Evolutionary conservation across 768 basidiomycete species (phyloP).

Genomic region (Mycena maculata): DNA sequence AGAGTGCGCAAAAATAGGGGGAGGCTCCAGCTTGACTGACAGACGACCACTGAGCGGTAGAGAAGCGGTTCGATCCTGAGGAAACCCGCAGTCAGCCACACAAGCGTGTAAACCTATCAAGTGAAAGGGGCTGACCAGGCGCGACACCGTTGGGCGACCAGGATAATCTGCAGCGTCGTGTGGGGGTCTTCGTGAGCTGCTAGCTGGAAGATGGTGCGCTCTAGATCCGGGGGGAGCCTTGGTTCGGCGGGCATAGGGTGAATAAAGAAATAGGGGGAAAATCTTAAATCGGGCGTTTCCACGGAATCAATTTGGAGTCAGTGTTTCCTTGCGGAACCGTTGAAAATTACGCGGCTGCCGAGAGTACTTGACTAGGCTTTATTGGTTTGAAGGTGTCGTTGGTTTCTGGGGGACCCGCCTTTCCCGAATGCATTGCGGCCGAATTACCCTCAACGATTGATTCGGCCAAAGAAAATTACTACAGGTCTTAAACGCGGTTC

Average conservation of each 20-base stretch:
- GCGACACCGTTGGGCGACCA: conserved; percentile 29
- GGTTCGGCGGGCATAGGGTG: conserved; percentile 13
- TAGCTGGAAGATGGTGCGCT: conserved; percentile 25
- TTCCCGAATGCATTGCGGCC: too few species aligned
- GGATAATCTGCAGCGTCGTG: conserved; percentile 22
- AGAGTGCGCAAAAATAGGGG: conserved; percentile 22
- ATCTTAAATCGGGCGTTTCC: conserved; percentile 12
- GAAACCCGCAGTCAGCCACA: neutral
- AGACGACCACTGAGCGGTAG: conserved; percentile 26
- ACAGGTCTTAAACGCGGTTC: too few species aligned
- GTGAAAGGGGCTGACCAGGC: conserved; percentile 13
- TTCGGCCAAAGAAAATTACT: too few species aligned
- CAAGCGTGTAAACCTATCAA: neutral
- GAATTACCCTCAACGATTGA: too few species aligned
- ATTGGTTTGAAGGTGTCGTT: too few species aligned
- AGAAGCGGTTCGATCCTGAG: conserved; percentile 29
- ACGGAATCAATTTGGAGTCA: conserved; percentile 33
- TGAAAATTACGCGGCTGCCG: neutral
- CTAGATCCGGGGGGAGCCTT: conserved; percentile 29
- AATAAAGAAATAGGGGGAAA: neutral
- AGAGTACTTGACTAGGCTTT: neutral
- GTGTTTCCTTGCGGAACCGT: conserved; percentile 18
- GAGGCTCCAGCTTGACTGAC: conserved; percentile 30
- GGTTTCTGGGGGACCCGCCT: too few species aligned
- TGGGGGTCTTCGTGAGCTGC: conserved; percentile 2